Conservation (phyloP, 176 grass and related monocot species). For the Ensete ventricosum region DNA sequence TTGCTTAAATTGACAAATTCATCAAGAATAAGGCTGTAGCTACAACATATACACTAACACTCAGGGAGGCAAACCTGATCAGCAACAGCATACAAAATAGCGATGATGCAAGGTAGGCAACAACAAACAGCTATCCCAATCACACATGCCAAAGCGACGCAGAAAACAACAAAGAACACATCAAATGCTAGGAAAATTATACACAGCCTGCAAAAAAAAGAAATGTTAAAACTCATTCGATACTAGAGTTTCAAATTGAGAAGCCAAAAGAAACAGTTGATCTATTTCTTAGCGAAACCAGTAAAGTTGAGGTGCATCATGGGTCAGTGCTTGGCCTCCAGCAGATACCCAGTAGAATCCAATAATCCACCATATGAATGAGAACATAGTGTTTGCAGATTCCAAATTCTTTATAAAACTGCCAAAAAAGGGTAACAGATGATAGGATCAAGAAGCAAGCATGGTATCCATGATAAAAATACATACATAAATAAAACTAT, state of each 20-base stretch:
- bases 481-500: background rate
- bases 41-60: background rate
- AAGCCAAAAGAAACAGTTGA: constrained; percentile 8
- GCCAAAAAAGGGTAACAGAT: background rate
- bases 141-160: constrained; percentile 81
- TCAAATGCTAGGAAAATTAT: constrained; percentile 97
- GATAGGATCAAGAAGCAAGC: background rate
- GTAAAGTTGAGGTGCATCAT: constrained; percentile 84
- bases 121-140: constrained; percentile 97
- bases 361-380: constrained; percentile 98
- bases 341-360: constrained; percentile 95
- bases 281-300: constrained; percentile 48
- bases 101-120: constrained; percentile 97
- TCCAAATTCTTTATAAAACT: constrained; percentile 85
- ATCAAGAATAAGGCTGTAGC: too few relatives aligned
- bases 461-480: background rate
- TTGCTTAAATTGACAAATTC: too few relatives aligned
- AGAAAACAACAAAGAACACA: constrained; percentile 99
- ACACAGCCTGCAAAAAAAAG: constrained; percentile 53
- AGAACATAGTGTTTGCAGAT: constrained; percentile 96
- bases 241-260: background rate
- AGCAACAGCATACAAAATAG: constrained; percentile 86
- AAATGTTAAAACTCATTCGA: background rate
- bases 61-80: constrained; percentile 62
- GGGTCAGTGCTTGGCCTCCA: constrained; percentile 59